Conservation (phyloP, 768 basidiomycete genomes). For the Podaxis mareebaensis region DNA sequence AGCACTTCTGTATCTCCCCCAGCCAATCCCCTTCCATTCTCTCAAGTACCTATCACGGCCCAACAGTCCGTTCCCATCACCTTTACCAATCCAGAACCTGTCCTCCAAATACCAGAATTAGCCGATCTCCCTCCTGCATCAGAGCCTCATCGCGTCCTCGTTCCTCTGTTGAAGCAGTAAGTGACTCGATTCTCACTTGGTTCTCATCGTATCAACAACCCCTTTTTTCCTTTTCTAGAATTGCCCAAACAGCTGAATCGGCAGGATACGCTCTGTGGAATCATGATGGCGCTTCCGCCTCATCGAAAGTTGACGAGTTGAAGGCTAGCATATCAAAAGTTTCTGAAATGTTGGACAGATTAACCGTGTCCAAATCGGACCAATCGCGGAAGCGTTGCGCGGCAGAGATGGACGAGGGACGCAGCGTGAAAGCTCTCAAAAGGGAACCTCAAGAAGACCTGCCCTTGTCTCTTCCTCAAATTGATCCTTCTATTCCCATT, state of each 20-base stretch:
- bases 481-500: slow-evolving; percentile 18
- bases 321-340: slow-evolving; percentile 54
- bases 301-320: slow-evolving; percentile 54
- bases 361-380: slow-evolving; percentile 28
- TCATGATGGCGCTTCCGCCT: slow-evolving; percentile 47
- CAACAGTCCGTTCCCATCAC: slow-evolving; percentile 21
- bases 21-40: slow-evolving; percentile 22
- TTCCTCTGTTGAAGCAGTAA: slow-evolving; percentile 55
- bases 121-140: background rate
- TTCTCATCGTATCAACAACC: background rate
- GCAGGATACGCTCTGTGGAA: slow-evolving; percentile 52
- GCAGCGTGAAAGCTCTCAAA: slow-evolving; percentile 47
- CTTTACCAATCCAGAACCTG: slow-evolving; percentile 17
- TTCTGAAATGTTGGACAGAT: slow-evolving; percentile 49
- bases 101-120: background rate
- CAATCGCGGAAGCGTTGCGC: slow-evolving; percentile 45
- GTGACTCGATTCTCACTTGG: slow-evolving; percentile 20
- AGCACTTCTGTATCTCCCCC: slow-evolving; percentile 37
- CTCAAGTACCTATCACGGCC: slow-evolving; percentile 4
- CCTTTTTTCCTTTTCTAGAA: slow-evolving; percentile 38
- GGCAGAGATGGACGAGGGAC: slow-evolving; percentile 42
- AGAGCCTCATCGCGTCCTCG: slow-evolving; percentile 32
- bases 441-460: slow-evolving; percentile 48
- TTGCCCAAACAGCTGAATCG: slow-evolving; percentile 59
- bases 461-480: slow-evolving; percentile 30